phyloP scores from a whole-genome alignment of 2,329 filamentous ascomycete genomes.

The Ceratocystis cacaofunesta region DNA sequence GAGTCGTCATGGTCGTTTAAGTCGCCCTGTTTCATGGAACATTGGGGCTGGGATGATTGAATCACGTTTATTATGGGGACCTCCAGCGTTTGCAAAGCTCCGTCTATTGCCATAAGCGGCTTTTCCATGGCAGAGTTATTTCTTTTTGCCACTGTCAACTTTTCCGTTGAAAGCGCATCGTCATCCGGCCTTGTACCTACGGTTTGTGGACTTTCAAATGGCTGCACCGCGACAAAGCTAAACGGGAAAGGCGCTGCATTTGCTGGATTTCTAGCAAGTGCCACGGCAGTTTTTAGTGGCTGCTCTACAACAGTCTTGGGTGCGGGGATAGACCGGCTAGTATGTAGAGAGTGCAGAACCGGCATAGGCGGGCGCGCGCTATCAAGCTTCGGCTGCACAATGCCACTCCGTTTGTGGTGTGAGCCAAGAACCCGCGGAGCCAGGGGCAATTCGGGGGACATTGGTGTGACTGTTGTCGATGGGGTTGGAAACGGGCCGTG shows the following conservation, averaged over 20 bases:
- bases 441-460: background rate
- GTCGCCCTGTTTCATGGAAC: background rate
- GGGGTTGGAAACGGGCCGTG: background rate
- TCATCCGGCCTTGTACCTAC: slow-evolving; percentile 8
- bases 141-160: no score
- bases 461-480: background rate
- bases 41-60: background rate
- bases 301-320: background rate
- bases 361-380: background rate
- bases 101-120: background rate
- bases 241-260: slow-evolving; percentile 20
- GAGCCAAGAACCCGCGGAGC: background rate
- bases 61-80: background rate
- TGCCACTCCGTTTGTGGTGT: slow-evolving; percentile 3
- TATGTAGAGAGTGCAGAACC: background rate
- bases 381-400: background rate
- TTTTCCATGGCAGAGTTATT: background rate
- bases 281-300: background rate
- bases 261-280: background rate
- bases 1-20: slow-evolving; percentile 18
- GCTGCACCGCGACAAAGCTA: slow-evolving; percentile 20
- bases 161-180: background rate
- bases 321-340: background rate
- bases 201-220: slow-evolving; percentile 17
- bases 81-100: background rate